phyloP scores from a whole-genome alignment of 257 asterid genomes.

The Solanum neorickii region DNA sequence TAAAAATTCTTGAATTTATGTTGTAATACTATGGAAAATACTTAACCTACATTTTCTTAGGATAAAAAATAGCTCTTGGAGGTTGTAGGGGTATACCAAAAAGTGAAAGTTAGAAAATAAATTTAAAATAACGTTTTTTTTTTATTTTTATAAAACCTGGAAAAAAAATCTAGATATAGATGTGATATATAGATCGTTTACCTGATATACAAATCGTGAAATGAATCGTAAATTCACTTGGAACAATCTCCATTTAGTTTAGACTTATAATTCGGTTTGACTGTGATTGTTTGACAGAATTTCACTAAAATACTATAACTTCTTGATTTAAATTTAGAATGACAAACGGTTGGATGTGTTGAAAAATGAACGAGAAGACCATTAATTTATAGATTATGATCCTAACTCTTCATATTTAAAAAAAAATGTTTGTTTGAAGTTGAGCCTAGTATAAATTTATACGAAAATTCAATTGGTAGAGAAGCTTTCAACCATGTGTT shows the following conservation, averaged over 20 bases:
- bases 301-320: too few relatives aligned
- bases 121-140: too few relatives aligned
- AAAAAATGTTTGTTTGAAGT: background rate
- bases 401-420: too few relatives aligned
- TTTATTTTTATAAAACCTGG: too few relatives aligned
- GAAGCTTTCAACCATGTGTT: background rate
- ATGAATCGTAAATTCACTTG: background rate
- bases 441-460: background rate
- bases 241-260: too few relatives aligned
- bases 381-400: background rate
- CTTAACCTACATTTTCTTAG: background rate
- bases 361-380: background rate
- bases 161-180: too few relatives aligned
- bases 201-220: too few relatives aligned
- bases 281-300: too few relatives aligned
- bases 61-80: background rate
- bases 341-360: background rate
- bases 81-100: background rate
- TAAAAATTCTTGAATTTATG: background rate
- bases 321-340: background rate
- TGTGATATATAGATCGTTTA: background rate
- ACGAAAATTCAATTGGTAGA: too few relatives aligned
- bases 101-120: background rate
- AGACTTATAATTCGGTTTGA: too few relatives aligned
- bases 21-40: background rate